Conservation (phyloP, 176 grass and related monocot genomes). For the Hordeum vulgare region MorexV3_pseudomolecules_assembly NC_058521.1:485505392-485505891, state of each 20-base stretch:
- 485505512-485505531: conserved; percentile 30
- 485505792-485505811: conserved; percentile 73
- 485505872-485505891: conserved; percentile 94
- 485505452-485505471: not conserved
- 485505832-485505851: conserved; percentile 94
- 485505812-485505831: conserved; percentile 97
- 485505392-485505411: not conserved
- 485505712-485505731: not conserved
- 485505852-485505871: conserved; percentile 94
- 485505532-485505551: conserved; percentile 17
- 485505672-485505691: not conserved
- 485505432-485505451: not conserved
- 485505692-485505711: not conserved
- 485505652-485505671: conserved; percentile 1
- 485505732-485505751: conserved; percentile 31
- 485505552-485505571: conserved; percentile 25
- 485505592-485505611: not conserved
- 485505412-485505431: conserved; percentile 3
- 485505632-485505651: conserved; percentile 8
- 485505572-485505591: conserved; percentile 4
- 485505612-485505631: conserved; percentile 2
- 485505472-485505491: not conserved
- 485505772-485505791: conserved; percentile 52
- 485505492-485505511: conserved; percentile 21
- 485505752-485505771: conserved; percentile 44